Evolutionary conservation across 768 basidiomycete species (phyloP).

Genomic region (Crassisporium funariophilum): DNA sequence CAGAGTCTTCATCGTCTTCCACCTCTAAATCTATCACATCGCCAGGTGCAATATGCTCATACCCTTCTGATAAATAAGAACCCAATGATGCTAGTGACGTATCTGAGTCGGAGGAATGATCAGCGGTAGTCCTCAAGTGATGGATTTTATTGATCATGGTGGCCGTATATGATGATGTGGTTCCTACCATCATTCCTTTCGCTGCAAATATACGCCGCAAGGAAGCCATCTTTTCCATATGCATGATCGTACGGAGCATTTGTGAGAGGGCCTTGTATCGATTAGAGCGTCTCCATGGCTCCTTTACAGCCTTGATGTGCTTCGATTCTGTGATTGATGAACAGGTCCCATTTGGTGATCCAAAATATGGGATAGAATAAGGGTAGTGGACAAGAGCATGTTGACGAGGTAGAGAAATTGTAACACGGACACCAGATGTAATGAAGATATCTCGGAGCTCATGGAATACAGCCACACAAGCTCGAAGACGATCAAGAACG

Average conservation of each 20-base stretch:
- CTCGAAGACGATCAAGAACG: constrained; percentile 7
- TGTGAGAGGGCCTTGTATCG: constrained; percentile 24
- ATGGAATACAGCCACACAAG: constrained; percentile 21
- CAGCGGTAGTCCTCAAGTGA: no score
- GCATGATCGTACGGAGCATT: constrained; percentile 26
- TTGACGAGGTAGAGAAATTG: constrained; percentile 27
- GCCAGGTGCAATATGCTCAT: no score
- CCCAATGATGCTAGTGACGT: no score
- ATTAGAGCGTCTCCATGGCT: constrained; percentile 31
- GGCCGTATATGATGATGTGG: constrained; percentile 1
- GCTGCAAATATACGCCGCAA: neutral
- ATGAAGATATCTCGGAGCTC: constrained; percentile 27
- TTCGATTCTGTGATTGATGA: constrained; percentile 31
- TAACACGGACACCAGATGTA: constrained; percentile 14
- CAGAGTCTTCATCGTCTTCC: no score
- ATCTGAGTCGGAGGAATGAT: no score
- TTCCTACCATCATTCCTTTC: constrained; percentile 12
- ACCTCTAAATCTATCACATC: no score
- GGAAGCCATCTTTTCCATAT: constrained; percentile 24
- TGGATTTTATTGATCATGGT: neutral
- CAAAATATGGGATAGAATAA: constrained; percentile 14
- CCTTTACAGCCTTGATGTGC: constrained; percentile 28
- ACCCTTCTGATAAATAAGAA: no score
- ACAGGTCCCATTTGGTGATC: constrained; percentile 23
- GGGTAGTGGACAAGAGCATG: constrained; percentile 21